Conservation (phyloP, 78 protist species). For the Dictyostelium intermedium region DNA sequence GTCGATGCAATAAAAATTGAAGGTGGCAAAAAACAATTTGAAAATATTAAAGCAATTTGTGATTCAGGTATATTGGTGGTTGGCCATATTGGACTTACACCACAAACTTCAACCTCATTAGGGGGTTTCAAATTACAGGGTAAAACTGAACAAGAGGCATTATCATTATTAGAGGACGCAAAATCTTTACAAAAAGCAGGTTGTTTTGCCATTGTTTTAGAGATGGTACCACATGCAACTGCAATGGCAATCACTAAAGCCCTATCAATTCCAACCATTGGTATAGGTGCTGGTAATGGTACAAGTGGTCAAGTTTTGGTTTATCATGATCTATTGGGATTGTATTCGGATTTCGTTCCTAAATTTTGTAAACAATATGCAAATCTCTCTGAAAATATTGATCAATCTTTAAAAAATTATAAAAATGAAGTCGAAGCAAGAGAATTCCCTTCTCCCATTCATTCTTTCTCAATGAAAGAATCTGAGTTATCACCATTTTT, state of each 20-base stretch:
- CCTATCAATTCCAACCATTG: constrained; percentile 92
- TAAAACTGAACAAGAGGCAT: constrained; percentile 66
- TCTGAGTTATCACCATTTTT: constrained; percentile 52
- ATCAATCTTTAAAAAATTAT: constrained; percentile 31
- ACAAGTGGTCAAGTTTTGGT: constrained; percentile 95
- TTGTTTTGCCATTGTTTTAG: constrained; percentile 91
- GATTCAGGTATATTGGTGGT: constrained; percentile 92
- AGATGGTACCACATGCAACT: constrained; percentile 91
- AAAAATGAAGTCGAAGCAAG: constrained; percentile 63
- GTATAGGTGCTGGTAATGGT: constrained; percentile 95
- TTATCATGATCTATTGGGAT: constrained; percentile 92
- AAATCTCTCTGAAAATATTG: constrained; percentile 19
- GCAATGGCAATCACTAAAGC: constrained; percentile 82
- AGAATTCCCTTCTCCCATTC: constrained; percentile 61
- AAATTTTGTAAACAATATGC: constrained; percentile 89
- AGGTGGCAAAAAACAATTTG: constrained; percentile 86
- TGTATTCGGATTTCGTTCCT: constrained; percentile 82
- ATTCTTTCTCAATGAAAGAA: constrained; percentile 75
- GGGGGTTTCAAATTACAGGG: constrained; percentile 95
- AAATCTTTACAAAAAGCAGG: constrained; percentile 94
- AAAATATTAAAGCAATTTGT: constrained; percentile 63
- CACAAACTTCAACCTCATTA: constrained; percentile 86
- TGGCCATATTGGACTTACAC: constrained; percentile 97
- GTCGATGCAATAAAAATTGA: constrained; percentile 95
- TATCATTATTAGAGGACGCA: constrained; percentile 90